Percentiles rank a stretch among this genome's conserved stretches.
These are phyloP conservation scores for Streptanthus diversifolius DNA, from an alignment of 345 rosid species.

Conservation along the genomic window DNA sequence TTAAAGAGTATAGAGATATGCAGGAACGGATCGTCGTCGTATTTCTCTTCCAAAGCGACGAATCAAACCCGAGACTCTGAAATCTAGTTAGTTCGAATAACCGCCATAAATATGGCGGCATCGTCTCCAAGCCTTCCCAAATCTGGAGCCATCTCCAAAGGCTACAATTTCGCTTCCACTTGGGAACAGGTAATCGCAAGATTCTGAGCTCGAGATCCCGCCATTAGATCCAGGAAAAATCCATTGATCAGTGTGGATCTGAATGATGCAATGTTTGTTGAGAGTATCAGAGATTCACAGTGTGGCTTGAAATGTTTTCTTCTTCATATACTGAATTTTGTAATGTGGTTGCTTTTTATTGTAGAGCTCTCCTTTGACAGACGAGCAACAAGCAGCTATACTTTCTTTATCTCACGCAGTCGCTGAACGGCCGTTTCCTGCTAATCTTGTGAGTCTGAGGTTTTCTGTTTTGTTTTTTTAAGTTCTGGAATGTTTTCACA, in stretches of 20 bases:
- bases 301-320: neutral
- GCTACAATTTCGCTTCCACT: slow-evolving; percentile 89
- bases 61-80: slow-evolving; percentile 5
- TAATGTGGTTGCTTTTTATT: slow-evolving; percentile 19
- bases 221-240: neutral
- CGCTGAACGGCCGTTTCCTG: slow-evolving; percentile 79
- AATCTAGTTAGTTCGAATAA: neutral
- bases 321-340: neutral
- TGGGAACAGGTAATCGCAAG: slow-evolving; percentile 80
- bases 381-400: slow-evolving; percentile 79
- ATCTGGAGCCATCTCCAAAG: slow-evolving; percentile 81
- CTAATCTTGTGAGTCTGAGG: slow-evolving; percentile 51
- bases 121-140: slow-evolving; percentile 51
- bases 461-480: neutral
- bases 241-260: slow-evolving; percentile 11
- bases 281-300: neutral
- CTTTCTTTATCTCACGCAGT: slow-evolving; percentile 60
- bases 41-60: slow-evolving; percentile 4
- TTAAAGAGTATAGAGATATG: slow-evolving; percentile 1
- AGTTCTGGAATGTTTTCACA: neutral
- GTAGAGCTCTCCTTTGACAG: slow-evolving; percentile 78
- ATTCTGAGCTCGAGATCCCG: neutral
- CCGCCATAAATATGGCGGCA: slow-evolving; percentile 43
- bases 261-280: neutral
- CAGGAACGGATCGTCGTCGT: slow-evolving; percentile 1